A percentile compares a stretch with the other conserved stretches of the same genome.
Conservation (phyloP, 1,284 basidiomycete genomes). For the Cutaneotrichosporon mucoides region DNA sequence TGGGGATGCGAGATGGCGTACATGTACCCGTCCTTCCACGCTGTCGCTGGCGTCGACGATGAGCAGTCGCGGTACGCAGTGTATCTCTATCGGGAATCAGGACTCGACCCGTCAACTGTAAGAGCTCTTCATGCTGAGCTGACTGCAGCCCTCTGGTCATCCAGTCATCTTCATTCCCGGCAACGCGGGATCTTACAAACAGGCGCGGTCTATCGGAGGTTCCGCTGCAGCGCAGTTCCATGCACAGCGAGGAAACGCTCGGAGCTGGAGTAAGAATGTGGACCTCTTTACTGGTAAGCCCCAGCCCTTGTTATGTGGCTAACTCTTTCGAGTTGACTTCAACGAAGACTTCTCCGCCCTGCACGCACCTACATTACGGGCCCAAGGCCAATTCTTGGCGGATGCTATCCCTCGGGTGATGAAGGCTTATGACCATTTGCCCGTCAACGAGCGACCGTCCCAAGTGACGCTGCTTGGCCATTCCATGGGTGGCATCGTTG, state of each 20-base stretch:
- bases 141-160: slow-evolving; percentile 54
- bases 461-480: slow-evolving; percentile 78
- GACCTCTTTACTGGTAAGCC: slow-evolving; percentile 76
- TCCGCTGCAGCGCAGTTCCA: slow-evolving; percentile 78
- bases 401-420: slow-evolving; percentile 73
- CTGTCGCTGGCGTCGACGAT: slow-evolving; percentile 56
- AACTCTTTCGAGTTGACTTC: slow-evolving; percentile 64
- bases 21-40: slow-evolving; percentile 83
- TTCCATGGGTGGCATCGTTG: slow-evolving; percentile 98
- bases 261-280: slow-evolving; percentile 51
- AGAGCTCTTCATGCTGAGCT: slow-evolving; percentile 17
- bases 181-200: slow-evolving; percentile 91
- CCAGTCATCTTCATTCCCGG: slow-evolving; percentile 96
- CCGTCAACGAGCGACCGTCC: slow-evolving; percentile 37
- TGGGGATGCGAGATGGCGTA: slow-evolving; percentile 85
- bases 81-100: slow-evolving; percentile 86
- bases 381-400: slow-evolving; percentile 74
- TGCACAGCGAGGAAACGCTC: slow-evolving; percentile 33
- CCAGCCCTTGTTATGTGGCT: too few relatives aligned
- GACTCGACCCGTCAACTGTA: slow-evolving; percentile 69
- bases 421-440: slow-evolving; percentile 58
- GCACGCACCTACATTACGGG: slow-evolving; percentile 79
- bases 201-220: slow-evolving; percentile 91
- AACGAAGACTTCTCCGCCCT: slow-evolving; percentile 97
- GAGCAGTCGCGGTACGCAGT: slow-evolving; percentile 68